Conservation (phyloP, 1,284 basidiomycete species). For the Golubevia pallescens region DNA sequence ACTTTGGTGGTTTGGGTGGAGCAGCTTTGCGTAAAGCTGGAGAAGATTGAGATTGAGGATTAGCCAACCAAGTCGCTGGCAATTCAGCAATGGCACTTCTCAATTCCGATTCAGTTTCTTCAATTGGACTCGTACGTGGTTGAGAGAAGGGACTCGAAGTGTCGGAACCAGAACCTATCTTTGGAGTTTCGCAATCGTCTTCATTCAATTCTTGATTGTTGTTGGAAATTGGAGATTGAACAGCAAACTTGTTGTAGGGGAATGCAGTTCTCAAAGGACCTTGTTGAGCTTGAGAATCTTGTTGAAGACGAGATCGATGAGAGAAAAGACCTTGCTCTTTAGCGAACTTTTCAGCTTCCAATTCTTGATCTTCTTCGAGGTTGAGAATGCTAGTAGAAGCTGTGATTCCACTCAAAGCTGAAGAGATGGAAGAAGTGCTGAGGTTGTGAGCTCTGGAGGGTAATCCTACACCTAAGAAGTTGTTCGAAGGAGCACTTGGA, state of each 20-base stretch:
- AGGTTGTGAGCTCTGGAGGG: constrained; percentile 23
- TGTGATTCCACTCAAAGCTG: constrained; percentile 24
- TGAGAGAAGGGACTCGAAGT: constrained; percentile 4
- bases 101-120: constrained; percentile 20
- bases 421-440: constrained; percentile 27
- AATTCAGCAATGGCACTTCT: constrained; percentile 11
- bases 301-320: neutral
- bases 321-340: neutral
- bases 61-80: neutral
- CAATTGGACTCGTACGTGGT: constrained; percentile 17
- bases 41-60: too few relatives aligned
- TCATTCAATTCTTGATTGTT: constrained; percentile 9
- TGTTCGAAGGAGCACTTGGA: neutral
- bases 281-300: constrained; percentile 16
- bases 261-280: constrained; percentile 23
- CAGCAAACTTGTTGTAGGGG: neutral
- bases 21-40: constrained; percentile 10
- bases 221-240: neutral
- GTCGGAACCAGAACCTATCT: constrained; percentile 26
- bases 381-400: constrained; percentile 27
- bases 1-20: constrained; percentile 32
- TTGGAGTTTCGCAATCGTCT: constrained; percentile 38
- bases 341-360: neutral
- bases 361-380: constrained; percentile 8
- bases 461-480: neutral